Base-by-base conservation (phyloP, 768 basidiomycete species). In the Kwoniella europaea region DNA sequence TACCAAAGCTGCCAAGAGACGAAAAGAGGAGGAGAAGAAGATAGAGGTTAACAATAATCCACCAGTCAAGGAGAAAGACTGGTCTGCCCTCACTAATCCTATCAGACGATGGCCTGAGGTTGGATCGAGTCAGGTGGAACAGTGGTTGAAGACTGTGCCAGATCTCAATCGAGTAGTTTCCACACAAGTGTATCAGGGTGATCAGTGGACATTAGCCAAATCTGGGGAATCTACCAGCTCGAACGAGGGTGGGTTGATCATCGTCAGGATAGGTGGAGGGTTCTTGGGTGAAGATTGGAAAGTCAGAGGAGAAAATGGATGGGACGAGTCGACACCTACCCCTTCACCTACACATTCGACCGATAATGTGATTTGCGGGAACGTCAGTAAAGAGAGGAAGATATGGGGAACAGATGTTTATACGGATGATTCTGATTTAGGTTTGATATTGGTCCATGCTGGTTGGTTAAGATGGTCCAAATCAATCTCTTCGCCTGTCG, bases 391-490 rank as follows among this genome's bases (percentile, higher is more conserved):
- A 13, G 74, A 77, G 50, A 74, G 84, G 27, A 73, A 79, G 16
- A 74, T 84, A 10, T 86, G 85, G 85, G 86, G 86, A 5, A 85
- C 84, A 20, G 85, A 85, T 46, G 83, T 85, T 16, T 86, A 85
- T 73, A 86, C 86, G 18, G 86, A 86, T 74, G 86, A 86, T 67
- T 85, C 85, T 5, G 84, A 85, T 69, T 67, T 85, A 2, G 76
- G 85, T 1, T 79, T 77, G 4, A 70, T 85, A 22, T 75, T 84
- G n/a, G 57, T 85, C 2, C 85, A 86, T 71, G 78, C 81, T 4
- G 85, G 85, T 2, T 85, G 84, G 84, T 50, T 86, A 2, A 65
- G 82, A 66, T 81, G 79, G 79, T 52, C 54, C 43, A 20, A 41
- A 42, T 15, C n/a, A 16, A 44, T 0, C 35, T 35, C 35, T 35